Evolutionary conservation across 106 monocot species (phyloP).

Genomic region (Hemerocallis citrina): DNA sequence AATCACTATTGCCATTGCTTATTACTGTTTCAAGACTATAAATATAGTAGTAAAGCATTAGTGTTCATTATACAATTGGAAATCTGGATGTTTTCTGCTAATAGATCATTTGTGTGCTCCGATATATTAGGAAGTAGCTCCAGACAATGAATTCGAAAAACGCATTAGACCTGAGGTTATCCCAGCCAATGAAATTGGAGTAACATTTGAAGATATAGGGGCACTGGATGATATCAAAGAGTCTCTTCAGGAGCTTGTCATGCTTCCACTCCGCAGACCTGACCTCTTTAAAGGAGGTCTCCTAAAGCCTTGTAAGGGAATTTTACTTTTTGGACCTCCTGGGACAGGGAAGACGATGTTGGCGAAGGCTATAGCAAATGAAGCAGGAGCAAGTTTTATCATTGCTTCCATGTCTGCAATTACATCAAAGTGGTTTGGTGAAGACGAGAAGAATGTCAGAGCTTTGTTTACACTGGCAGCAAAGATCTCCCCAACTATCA

Average conservation of each 20-base stretch:
- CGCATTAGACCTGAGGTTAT: slow-evolving; percentile 78
- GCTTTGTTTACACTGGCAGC: slow-evolving; percentile 78
- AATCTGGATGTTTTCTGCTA: not conserved
- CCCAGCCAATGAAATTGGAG: slow-evolving; percentile 79
- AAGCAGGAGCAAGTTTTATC: slow-evolving; percentile 89
- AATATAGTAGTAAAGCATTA: too few relatives aligned
- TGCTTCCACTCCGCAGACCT: slow-evolving; percentile 81
- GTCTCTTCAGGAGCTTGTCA: slow-evolving; percentile 83
- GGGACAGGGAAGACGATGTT: slow-evolving; percentile 92
- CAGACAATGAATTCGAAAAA: slow-evolving; percentile 91
- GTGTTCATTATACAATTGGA: too few relatives aligned
- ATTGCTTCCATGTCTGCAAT: slow-evolving; percentile 88
- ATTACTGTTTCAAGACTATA: too few relatives aligned
- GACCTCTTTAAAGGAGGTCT: slow-evolving; percentile 90
- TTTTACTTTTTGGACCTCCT: slow-evolving; percentile 84
- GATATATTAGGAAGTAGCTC: slow-evolving; percentile 33
- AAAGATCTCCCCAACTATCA: slow-evolving; percentile 80
- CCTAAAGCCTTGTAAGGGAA: slow-evolving; percentile 84
- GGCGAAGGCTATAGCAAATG: slow-evolving; percentile 88
- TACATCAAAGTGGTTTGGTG: slow-evolving; percentile 99
- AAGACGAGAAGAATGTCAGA: slow-evolving; percentile 86
- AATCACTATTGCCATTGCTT: too few relatives aligned
- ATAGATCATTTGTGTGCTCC: too few relatives aligned
- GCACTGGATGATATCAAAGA: slow-evolving; percentile 77
- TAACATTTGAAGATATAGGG: slow-evolving; percentile 85